Conservation (phyloP, 2,329 filamentous ascomycete genomes). For the Graphilbum sp. region DNA sequence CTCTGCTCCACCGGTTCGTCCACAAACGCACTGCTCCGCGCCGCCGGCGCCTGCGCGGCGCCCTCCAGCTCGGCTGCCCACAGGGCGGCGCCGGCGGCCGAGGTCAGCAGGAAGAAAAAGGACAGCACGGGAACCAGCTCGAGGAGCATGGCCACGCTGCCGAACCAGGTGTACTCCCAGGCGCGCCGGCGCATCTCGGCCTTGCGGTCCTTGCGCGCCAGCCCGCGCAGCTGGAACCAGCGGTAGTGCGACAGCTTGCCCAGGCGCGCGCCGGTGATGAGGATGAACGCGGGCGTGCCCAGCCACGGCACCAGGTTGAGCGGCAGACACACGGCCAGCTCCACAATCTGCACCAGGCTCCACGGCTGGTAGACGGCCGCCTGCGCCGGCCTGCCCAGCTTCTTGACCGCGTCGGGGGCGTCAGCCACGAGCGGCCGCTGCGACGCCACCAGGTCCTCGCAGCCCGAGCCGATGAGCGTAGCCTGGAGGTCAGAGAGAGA, state of each 20-base stretch:
- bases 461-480: slow-evolving; percentile 59
- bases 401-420: slow-evolving; percentile 55
- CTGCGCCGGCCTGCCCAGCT: slow-evolving; percentile 66
- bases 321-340: slow-evolving; percentile 63
- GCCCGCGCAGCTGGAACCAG: slow-evolving; percentile 67
- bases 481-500: slow-evolving; percentile 22
- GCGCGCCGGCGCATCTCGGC: slow-evolving; percentile 48
- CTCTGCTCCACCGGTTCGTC: slow-evolving; percentile 34
- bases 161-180: slow-evolving; percentile 90
- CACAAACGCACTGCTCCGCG: slow-evolving; percentile 42
- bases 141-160: slow-evolving; percentile 55
- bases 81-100: slow-evolving; percentile 66
- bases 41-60: slow-evolving; percentile 15
- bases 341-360: slow-evolving; percentile 76
- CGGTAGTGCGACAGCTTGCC: slow-evolving; percentile 84
- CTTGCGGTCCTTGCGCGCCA: slow-evolving; percentile 59
- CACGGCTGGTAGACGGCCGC: slow-evolving; percentile 73
- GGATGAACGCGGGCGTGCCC: slow-evolving; percentile 70
- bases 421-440: slow-evolving; percentile 50
- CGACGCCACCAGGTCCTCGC: slow-evolving; percentile 50
- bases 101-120: slow-evolving; percentile 89
- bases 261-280: slow-evolving; percentile 73
- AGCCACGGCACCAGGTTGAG: slow-evolving; percentile 77
- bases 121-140: slow-evolving; percentile 80
- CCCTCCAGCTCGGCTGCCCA: slow-evolving; percentile 68